Base-by-base conservation (phyloP, 2,329 filamentous ascomycete genomes). In the Juglanconis juglandina region DNA sequence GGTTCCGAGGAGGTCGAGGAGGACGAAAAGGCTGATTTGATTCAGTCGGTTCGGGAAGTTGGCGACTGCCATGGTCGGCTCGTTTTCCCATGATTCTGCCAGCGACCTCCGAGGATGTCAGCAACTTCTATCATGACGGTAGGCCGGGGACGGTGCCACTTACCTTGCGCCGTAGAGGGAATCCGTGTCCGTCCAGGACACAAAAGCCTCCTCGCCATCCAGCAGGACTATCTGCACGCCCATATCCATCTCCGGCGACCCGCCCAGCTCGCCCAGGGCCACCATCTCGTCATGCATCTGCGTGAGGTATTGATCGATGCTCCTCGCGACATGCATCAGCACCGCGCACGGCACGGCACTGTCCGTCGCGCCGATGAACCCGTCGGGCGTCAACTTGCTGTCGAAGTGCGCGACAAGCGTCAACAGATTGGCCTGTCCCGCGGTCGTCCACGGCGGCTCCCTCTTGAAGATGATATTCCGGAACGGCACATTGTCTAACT, bases 361-460 rank as follows among this genome's bases (percentile, higher is more conserved):
- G 71, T 99, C 95, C 13, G 87, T 96, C 0, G 94, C 95, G 0
- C 95, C 95, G 61, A 99, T 90, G 72, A 99, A 99, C 1, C 92
- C 94, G 63, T 87, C 77, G 0, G 93, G 94, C 33, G 79, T 80
- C 60, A 89, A 81, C 75, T 96, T 90, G 71, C 87, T 93, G 69
- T 99, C 95, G 72, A 96, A 98, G 72, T 99, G 95, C 46, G 95
- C 95, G 6, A 94, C 95, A 58, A 99, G 81, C 13, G 92, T 94
- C 70, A 98, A 77, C 53, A 92, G 80, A 47, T 88, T 87, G 2
- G 95, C 87, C 66, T 97, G 88, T 1, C 93, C 94, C 0, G 77
- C 73, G 5, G 81, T 76, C 1, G 87, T 79, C 86, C 91, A 95
- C 1, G 95, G 95, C 54, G 95, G 95, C 73, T 98, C 94, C 57